These are phyloP conservation scores for Mycena olivaceomarginata DNA, from an alignment of 768 basidiomycete genomes.

Conservation along the genomic window DNA sequence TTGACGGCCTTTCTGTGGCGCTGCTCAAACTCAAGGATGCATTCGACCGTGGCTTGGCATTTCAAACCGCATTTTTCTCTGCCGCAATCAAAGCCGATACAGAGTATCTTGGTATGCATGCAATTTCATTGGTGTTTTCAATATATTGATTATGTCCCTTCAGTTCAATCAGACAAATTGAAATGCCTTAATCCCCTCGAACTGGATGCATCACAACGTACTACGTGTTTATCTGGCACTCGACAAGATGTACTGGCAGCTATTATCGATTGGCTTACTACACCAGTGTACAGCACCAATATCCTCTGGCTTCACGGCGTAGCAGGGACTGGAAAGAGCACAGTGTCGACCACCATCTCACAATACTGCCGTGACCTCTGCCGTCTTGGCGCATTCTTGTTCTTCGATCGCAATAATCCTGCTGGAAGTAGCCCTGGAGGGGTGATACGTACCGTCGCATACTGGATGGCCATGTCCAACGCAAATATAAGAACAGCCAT, in stretches of 20 bases:
- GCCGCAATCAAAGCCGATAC: no score
- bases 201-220: background rate
- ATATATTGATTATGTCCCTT: no score
- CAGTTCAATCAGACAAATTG: background rate
- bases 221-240: constrained; percentile 10
- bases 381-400: constrained; percentile 44
- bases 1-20: no score
- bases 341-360: background rate
- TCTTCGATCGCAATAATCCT: constrained; percentile 6
- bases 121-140: background rate
- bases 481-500: background rate
- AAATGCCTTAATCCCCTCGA: background rate
- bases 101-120: no score
- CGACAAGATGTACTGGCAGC: background rate
- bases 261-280: background rate
- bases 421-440: constrained; percentile 10
- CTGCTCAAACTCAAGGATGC: no score
- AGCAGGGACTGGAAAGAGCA: constrained; percentile 16
- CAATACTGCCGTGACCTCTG: background rate
- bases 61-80: no score
- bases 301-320: constrained; percentile 44
- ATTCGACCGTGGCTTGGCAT: no score
- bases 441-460: constrained; percentile 39
- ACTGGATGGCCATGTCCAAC: constrained; percentile 34
- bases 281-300: background rate